phyloP scores from a whole-genome alignment of 352 stramenopile species.

The Plasmopara viticola region DNA sequence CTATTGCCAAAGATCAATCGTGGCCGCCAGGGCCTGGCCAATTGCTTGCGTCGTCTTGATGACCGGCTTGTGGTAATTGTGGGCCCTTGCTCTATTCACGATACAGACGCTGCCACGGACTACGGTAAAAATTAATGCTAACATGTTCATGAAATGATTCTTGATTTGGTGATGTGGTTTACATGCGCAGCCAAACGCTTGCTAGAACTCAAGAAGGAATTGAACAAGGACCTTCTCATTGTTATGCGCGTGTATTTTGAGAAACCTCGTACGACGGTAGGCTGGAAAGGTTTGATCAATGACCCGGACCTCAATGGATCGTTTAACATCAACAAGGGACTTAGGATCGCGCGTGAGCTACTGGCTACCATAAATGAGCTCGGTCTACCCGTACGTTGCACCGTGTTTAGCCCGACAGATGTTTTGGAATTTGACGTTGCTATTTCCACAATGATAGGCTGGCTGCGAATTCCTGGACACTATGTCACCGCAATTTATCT shows the following conservation, averaged over 20 bases:
- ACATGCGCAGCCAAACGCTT: conserved; percentile 45
- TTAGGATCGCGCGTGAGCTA: conserved; percentile 76
- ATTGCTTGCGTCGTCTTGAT: conserved; percentile 74
- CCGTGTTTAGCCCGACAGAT: no score
- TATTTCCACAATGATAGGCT: conserved; percentile 17
- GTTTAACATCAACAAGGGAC: conserved; percentile 90
- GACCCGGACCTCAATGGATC: conserved; percentile 85
- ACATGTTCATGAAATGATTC: no score
- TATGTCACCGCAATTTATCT: conserved; percentile 89
- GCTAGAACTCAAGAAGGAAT: conserved; percentile 56
- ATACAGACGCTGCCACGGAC: conserved; percentile 80
- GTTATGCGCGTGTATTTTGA: conserved; percentile 91
- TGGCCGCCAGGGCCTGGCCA: conserved; percentile 61
- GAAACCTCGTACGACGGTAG: conserved; percentile 85
- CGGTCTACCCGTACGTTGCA: conserved; percentile 43
- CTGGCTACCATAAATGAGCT: conserved; percentile 84
- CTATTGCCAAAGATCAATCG: conserved; percentile 42
- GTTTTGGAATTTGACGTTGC: not conserved
- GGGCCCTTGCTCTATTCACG: conserved; percentile 86
- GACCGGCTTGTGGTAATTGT: conserved; percentile 82
- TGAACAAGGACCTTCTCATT: conserved; percentile 81
- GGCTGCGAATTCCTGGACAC: conserved; percentile 88
- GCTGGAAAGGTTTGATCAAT: conserved; percentile 90
- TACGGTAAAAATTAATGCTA: conserved; percentile 37
- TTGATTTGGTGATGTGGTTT: not conserved